Percentiles rank a stretch among this genome's conserved stretches.
phyloP scores from a whole-genome alignment of 805 yeast species.

The Kluyveromyces wickerhamii region DNA sequence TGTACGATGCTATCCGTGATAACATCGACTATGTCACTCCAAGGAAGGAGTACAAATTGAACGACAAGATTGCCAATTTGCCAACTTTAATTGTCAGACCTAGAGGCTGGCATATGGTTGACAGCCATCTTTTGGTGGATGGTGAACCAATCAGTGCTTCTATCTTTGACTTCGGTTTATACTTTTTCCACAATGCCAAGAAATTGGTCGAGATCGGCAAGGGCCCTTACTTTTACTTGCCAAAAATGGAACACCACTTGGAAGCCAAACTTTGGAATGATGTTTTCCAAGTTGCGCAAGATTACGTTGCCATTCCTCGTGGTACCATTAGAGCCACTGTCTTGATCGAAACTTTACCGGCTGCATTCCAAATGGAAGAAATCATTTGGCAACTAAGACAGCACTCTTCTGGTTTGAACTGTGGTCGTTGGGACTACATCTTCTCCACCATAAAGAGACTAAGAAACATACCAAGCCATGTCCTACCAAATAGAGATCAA shows the following conservation, averaged over 20 bases:
- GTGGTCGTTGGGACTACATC: constrained; percentile 89
- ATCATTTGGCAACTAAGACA: constrained; percentile 68
- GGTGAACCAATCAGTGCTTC: constrained; percentile 75
- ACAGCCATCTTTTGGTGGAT: constrained; percentile 61
- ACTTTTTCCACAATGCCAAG: constrained; percentile 67
- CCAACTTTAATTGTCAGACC: constrained; percentile 82
- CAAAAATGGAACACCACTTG: constrained; percentile 80
- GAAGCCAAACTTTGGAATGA: constrained; percentile 84
- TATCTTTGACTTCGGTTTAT: constrained; percentile 69
- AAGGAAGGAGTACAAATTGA: constrained; percentile 40
- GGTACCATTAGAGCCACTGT: constrained; percentile 80
- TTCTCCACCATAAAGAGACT: constrained; percentile 72
- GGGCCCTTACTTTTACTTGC: constrained; percentile 77
- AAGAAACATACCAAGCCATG: constrained; percentile 56
- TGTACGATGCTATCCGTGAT: constrained; percentile 68
- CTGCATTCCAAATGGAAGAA: constrained; percentile 83
- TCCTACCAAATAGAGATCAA: constrained; percentile 71
- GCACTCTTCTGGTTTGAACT: constrained; percentile 73
- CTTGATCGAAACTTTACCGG: constrained; percentile 75
- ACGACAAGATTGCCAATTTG: constrained; percentile 37
- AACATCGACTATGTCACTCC: constrained; percentile 44
- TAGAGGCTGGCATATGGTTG: constrained; percentile 82
- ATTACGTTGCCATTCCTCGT: constrained; percentile 55
- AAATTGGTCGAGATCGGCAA: constrained; percentile 53
- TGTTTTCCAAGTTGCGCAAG: constrained; percentile 69